Percentiles rank a stretch among this genome's conserved stretches.
Evolutionary conservation across 208 protist genomes (phyloP).

Genomic region (Crithidia sp.): DNA sequence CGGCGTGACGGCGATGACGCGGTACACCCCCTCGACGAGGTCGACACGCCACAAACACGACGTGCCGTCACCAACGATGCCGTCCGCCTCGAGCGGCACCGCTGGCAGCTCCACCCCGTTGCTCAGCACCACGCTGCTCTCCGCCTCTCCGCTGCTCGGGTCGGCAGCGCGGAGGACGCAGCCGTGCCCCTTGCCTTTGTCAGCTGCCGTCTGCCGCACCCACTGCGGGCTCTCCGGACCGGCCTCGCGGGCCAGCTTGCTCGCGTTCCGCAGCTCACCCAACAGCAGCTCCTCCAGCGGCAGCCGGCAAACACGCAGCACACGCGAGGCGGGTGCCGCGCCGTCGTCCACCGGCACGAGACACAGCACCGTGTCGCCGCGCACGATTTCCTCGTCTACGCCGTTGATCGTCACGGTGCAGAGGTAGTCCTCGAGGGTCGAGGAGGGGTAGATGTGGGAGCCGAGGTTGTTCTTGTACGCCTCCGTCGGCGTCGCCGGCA

Average conservation of each 20-base stretch:
- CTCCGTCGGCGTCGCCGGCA: conserved; percentile 9
- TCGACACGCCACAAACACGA: conserved; percentile 63
- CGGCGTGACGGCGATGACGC: conserved; percentile 61
- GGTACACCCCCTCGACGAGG: conserved; percentile 24
- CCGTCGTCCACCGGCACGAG: conserved; percentile 1
- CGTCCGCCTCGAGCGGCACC: conserved; percentile 31
- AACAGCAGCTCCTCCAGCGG: conserved; percentile 70
- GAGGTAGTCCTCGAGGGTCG: conserved; percentile 12
- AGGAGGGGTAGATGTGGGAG: conserved; percentile 7
- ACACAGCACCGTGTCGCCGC: conserved; percentile 15
- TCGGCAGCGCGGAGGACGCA: conserved; percentile 14
- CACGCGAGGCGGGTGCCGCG: conserved; percentile 9
- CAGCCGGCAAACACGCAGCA: conserved; percentile 37
- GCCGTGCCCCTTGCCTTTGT: not conserved
- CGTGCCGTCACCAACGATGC: conserved; percentile 52
- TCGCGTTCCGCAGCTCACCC: conserved; percentile 56
- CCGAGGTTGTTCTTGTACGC: conserved; percentile 11
- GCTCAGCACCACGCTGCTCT: not conserved
- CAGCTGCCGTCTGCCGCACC: conserved; percentile 36
- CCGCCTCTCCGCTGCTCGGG: not conserved
- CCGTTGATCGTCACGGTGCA: conserved; percentile 19
- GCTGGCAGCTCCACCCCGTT: conserved; percentile 22
- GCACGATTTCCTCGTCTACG: conserved; percentile 9
- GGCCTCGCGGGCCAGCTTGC: conserved; percentile 56
- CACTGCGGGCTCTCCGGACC: conserved; percentile 42